A percentile compares a stretch with the other conserved stretches of the same genome.
Conservation (phyloP, 495 filamentous ascomycete genomes). For the Lindgomyces ingoldianus region DNA sequence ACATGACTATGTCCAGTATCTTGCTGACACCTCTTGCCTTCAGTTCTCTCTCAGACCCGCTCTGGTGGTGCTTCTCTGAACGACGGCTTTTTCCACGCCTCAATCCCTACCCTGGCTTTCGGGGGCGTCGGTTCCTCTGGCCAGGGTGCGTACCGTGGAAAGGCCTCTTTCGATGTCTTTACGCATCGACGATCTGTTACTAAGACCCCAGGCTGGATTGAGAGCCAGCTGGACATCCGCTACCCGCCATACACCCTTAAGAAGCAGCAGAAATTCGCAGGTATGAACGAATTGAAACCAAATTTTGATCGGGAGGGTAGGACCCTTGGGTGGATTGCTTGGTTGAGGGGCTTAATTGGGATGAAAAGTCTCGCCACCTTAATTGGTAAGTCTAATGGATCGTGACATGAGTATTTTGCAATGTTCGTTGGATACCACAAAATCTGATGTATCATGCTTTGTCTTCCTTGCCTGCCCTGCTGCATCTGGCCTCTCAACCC, state of each 20-base stretch:
- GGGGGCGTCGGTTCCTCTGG: constrained; percentile 90
- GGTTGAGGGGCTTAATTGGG: constrained; percentile 27
- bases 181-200: constrained; percentile 73
- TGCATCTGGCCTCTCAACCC: background rate
- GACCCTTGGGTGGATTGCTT: constrained; percentile 29
- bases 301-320: constrained; percentile 83
- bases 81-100: constrained; percentile 71
- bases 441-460: background rate
- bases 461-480: background rate
- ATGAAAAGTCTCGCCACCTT: constrained; percentile 26
- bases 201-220: constrained; percentile 78
- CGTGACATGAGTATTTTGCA: background rate
- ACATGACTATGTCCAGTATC: too few relatives aligned
- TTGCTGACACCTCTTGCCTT: too few relatives aligned
- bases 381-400: constrained; percentile 30
- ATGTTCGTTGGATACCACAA: background rate
- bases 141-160: constrained; percentile 79
- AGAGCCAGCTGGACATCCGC: constrained; percentile 68
- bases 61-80: constrained; percentile 46
- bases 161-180: constrained; percentile 81
- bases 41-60: constrained; percentile 44
- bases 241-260: constrained; percentile 74
- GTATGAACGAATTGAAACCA: constrained; percentile 61
- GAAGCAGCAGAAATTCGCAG: constrained; percentile 61
- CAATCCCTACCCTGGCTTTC: constrained; percentile 75